These are phyloP conservation scores for Parmelia sp. DNA, from an alignment of 495 filamentous ascomycete species.

Conservation along the genomic window DNA sequence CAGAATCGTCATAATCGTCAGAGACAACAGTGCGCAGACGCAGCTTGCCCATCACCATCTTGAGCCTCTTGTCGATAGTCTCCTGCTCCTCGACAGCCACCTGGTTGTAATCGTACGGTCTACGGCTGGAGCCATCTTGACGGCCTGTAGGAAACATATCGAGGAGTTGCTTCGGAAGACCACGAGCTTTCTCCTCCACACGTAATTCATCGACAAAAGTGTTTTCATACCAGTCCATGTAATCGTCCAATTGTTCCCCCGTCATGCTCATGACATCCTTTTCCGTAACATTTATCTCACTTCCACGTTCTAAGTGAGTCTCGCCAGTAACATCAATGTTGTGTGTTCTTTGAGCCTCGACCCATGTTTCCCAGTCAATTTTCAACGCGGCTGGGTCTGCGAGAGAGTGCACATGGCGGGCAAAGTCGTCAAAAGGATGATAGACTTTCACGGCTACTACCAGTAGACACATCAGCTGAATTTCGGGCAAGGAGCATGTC, in stretches of 20 bases:
- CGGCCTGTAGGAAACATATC: slow-evolving; percentile 46
- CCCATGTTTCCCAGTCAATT: slow-evolving; percentile 72
- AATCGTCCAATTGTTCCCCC: slow-evolving; percentile 63
- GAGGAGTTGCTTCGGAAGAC: slow-evolving; percentile 36
- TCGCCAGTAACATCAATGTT: slow-evolving; percentile 27
- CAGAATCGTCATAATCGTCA: slow-evolving; percentile 24
- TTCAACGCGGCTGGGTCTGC: slow-evolving; percentile 55
- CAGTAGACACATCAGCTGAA: slow-evolving; percentile 62
- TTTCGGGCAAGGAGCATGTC: slow-evolving; percentile 58
- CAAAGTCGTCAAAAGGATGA: slow-evolving; percentile 57
- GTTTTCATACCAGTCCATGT: slow-evolving; percentile 83
- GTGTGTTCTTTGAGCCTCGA: slow-evolving; percentile 43
- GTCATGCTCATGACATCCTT: slow-evolving; percentile 64
- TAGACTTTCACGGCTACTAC: slow-evolving; percentile 71
- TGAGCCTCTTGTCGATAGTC: slow-evolving; percentile 34
- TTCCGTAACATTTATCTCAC: slow-evolving; percentile 52
- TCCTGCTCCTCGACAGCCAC: slow-evolving; percentile 20
- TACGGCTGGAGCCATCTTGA: slow-evolving; percentile 15
- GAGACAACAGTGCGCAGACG: slow-evolving; percentile 25
- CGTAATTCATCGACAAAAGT: slow-evolving; percentile 53
- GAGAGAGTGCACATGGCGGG: slow-evolving; percentile 46
- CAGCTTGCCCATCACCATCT: slow-evolving; percentile 35
- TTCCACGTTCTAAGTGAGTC: slow-evolving; percentile 34
- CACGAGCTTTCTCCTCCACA: slow-evolving; percentile 19
- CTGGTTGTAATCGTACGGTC: slow-evolving; percentile 24